These are phyloP conservation scores for Casuarina cunninghamiana DNA, from an alignment of 306 rosid genomes.

Conservation along the genomic window DNA sequence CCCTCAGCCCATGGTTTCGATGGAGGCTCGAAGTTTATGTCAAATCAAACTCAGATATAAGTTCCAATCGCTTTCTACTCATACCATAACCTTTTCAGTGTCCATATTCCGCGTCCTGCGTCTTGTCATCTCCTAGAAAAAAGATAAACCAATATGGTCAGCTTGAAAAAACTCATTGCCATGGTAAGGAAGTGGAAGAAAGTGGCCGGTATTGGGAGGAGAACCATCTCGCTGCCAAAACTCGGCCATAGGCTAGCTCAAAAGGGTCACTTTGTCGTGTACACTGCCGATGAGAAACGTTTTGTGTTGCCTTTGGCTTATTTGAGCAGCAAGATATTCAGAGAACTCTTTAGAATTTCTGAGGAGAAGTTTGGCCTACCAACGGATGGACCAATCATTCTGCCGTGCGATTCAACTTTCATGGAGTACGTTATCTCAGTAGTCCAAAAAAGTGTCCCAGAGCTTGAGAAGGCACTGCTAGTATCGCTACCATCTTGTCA, in stretches of 20 bases:
- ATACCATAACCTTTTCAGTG: not conserved
- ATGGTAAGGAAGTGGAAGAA: conserved; percentile 37
- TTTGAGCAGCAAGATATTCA: conserved; percentile 24
- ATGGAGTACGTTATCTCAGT: conserved; percentile 29
- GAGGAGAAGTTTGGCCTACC: conserved; percentile 36
- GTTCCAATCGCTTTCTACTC: not conserved
- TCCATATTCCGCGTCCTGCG: not conserved
- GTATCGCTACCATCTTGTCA: conserved; percentile 21
- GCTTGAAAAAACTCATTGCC: conserved; percentile 24
- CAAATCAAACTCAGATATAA: not conserved
- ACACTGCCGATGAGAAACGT: conserved; percentile 23
- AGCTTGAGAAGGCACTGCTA: conserved; percentile 28
- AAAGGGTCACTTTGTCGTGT: conserved; percentile 39
- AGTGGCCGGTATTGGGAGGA: conserved; percentile 23
- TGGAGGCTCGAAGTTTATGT: not conserved
- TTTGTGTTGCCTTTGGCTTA: conserved; percentile 34
- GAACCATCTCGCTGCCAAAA: conserved; percentile 26
- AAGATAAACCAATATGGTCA: conserved; percentile 12
- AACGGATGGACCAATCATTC: conserved; percentile 31
- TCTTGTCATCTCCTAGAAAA: not conserved
- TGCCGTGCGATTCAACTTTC: conserved; percentile 32
- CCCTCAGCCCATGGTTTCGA: conserved; percentile 37
- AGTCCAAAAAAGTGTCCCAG: conserved; percentile 11
- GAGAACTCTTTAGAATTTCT: conserved; percentile 34
- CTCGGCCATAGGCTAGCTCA: conserved; percentile 9